phyloP scores from a whole-genome alignment of 768 basidiomycete genomes.

The Suillus subluteus region DNA sequence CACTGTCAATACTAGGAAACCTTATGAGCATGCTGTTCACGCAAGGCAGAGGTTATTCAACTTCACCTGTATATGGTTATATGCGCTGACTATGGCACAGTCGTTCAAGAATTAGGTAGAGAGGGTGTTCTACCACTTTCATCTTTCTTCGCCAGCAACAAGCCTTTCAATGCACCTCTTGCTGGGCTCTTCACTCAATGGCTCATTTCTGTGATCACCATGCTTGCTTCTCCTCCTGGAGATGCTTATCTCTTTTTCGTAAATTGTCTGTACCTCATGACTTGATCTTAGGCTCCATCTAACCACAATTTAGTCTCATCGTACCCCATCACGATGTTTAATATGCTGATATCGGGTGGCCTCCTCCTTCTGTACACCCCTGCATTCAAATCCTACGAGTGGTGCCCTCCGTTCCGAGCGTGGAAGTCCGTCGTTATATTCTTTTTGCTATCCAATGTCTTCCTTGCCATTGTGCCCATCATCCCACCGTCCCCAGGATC shows the following conservation, averaged over 20 bases:
- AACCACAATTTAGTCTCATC: slow-evolving; percentile 48
- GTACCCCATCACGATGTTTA: slow-evolving; percentile 60
- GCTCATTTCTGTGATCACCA: slow-evolving; percentile 55
- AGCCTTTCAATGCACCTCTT: slow-evolving; percentile 70
- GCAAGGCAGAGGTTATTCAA: slow-evolving; percentile 59
- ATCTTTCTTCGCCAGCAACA: slow-evolving; percentile 68
- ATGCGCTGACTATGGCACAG: slow-evolving; percentile 36
- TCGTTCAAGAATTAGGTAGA: slow-evolving; percentile 73
- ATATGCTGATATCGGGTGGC: slow-evolving; percentile 62
- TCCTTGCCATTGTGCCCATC: slow-evolving; percentile 63
- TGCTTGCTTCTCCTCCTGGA: slow-evolving; percentile 64
- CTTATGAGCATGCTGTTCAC: slow-evolving; percentile 65
- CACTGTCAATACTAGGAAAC: slow-evolving; percentile 68
- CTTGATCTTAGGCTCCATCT: not conserved
- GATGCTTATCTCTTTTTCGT: slow-evolving; percentile 77
- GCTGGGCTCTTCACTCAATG: slow-evolving; percentile 67
- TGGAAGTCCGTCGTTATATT: slow-evolving; percentile 50
- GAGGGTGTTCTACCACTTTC: slow-evolving; percentile 73
- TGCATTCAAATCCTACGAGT: slow-evolving; percentile 46
- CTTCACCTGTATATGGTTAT: slow-evolving; percentile 12
- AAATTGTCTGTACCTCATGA: slow-evolving; percentile 48
- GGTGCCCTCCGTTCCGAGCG: slow-evolving; percentile 69
- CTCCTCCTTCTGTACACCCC: slow-evolving; percentile 62
- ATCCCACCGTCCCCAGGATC: slow-evolving; percentile 60
- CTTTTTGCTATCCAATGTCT: slow-evolving; percentile 69